These are phyloP conservation scores for Candida sanyaensis DNA, from an alignment of 1,139 yeast genomes.

Conservation along the genomic window DNA sequence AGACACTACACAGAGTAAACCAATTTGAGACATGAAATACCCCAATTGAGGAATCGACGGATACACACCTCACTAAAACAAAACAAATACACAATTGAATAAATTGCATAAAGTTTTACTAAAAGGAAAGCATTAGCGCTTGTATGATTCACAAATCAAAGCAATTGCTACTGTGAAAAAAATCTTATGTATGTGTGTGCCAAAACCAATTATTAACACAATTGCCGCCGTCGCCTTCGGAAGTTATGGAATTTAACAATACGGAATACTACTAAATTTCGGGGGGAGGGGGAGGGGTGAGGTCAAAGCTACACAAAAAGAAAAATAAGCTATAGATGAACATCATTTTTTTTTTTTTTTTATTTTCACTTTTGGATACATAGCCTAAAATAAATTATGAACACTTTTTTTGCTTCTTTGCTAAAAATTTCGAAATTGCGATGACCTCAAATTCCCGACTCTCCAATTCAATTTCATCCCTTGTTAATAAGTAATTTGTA, in stretches of 20 bases:
- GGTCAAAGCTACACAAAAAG: background rate
- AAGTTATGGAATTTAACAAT: background rate
- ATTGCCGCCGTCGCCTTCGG: constrained; percentile 2
- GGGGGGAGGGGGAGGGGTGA: background rate
- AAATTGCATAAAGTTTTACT: background rate
- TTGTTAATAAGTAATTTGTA: background rate
- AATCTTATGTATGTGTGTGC: too few species aligned
- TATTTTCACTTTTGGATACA: too few species aligned
- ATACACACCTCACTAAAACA: background rate
- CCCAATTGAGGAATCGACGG: constrained; percentile 3
- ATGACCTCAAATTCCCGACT: background rate
- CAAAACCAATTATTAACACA: too few species aligned
- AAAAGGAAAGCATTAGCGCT: background rate
- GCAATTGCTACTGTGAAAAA: too few species aligned
- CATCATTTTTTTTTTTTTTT: too few species aligned
- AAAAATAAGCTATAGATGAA: background rate
- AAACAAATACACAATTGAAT: background rate
- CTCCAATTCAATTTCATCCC: background rate
- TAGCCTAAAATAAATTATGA: too few species aligned
- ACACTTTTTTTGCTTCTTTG: background rate
- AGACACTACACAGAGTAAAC: background rate
- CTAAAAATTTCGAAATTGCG: background rate
- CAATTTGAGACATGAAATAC: background rate
- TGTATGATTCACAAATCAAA: too few species aligned
- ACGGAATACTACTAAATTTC: background rate